Evolutionary conservation across 768 basidiomycete genomes (phyloP).

Genomic region (Leucocoprinus leucothites): DNA sequence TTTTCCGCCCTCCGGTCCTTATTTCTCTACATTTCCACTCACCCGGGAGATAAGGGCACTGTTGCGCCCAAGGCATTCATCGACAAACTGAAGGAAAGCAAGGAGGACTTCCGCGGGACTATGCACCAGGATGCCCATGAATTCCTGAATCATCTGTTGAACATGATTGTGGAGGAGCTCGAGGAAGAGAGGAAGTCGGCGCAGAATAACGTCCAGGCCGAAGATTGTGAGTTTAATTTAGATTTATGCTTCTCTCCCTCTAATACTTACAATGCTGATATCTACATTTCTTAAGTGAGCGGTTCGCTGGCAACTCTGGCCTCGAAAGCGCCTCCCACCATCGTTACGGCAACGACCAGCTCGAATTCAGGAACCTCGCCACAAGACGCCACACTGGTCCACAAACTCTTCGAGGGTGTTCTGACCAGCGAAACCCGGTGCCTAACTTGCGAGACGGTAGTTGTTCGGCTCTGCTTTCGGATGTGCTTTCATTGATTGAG

Average conservation of each 20-base stretch:
- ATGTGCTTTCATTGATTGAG: background rate
- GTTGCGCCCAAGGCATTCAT: constrained; percentile 90
- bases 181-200: constrained; percentile 61
- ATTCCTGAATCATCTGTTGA: constrained; percentile 92
- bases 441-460: constrained; percentile 94
- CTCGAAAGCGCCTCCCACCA: constrained; percentile 38
- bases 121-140: constrained; percentile 99
- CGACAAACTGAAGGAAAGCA: constrained; percentile 89
- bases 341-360: constrained; percentile 36
- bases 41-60: constrained; percentile 77
- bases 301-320: constrained; percentile 56
- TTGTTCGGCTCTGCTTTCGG: constrained; percentile 20
- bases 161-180: constrained; percentile 91
- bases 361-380: constrained; percentile 46
- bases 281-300: constrained; percentile 43
- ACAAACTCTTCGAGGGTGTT: constrained; percentile 88
- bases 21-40: constrained; percentile 78
- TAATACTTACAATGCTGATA: background rate
- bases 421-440: constrained; percentile 98
- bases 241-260: constrained; percentile 8
- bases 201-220: constrained; percentile 39
- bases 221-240: constrained; percentile 61
- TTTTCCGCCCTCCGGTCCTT: constrained; percentile 93
- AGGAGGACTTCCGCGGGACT: constrained; percentile 85
- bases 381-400: constrained; percentile 75